A percentile compares a stretch with the other conserved stretches of the same genome.
Evolutionary conservation across 371 early-diverging fungal genomes (phyloP).

Genomic region (Mortierella sp.): DNA sequence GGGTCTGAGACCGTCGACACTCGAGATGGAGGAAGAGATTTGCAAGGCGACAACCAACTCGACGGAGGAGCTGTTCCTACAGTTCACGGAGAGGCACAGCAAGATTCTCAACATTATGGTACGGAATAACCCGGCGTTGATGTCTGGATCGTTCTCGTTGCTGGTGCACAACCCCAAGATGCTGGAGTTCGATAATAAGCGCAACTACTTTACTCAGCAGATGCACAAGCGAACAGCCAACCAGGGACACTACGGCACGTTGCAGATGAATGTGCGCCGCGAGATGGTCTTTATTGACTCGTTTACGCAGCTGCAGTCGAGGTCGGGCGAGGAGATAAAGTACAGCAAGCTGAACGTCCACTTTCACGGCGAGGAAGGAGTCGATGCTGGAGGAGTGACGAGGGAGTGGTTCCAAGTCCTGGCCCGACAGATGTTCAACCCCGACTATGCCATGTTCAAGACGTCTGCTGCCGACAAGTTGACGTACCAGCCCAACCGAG

Average conservation of each 20-base stretch:
- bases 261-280: constrained; percentile 94
- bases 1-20: constrained; percentile 57
- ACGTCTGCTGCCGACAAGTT: constrained; percentile 96
- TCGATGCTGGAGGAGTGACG: constrained; percentile 99
- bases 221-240: constrained; percentile 82
- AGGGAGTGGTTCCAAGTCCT: constrained; percentile 99
- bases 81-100: constrained; percentile 94
- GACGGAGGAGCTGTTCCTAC: constrained; percentile 84
- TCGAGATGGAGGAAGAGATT: constrained; percentile 45
- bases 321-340: constrained; percentile 93
- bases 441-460: constrained; percentile 98
- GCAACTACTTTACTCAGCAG: constrained; percentile 96
- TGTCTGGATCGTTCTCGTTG: constrained; percentile 97
- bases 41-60: constrained; percentile 44
- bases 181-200: constrained; percentile 98
- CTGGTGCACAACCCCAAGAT: constrained; percentile 97
- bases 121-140: constrained; percentile 94
- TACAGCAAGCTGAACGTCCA: constrained; percentile 94
- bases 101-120: constrained; percentile 97
- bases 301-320: constrained; percentile 93
- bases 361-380: constrained; percentile 98
- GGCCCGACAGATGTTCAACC: constrained; percentile 98
- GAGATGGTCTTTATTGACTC: constrained; percentile 97
- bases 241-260: constrained; percentile 76
- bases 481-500: constrained; percentile 97